Conservation (phyloP, 2,329 filamentous ascomycete species). For the Sporothrix globosa region DNA sequence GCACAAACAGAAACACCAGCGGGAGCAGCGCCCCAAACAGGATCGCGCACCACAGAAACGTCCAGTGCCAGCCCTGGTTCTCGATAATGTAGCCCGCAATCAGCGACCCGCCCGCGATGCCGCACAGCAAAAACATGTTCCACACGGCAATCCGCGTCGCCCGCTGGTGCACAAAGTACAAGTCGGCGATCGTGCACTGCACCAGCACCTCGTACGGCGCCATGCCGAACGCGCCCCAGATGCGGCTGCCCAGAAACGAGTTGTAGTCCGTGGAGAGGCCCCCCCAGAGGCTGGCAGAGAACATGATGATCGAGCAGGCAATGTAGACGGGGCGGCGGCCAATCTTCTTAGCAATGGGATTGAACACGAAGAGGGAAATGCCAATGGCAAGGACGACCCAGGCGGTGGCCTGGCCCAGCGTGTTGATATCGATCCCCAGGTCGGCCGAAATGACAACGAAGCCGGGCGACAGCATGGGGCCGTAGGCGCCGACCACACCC, state of each 20-base stretch:
- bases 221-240: constrained; percentile 54
- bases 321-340: constrained; percentile 57
- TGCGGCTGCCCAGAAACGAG: constrained; percentile 52
- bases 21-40: constrained; percentile 50
- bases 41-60: constrained; percentile 53
- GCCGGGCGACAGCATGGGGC: constrained; percentile 55
- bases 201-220: constrained; percentile 57
- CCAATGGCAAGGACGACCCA: constrained; percentile 56
- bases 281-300: constrained; percentile 54
- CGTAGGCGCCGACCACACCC: constrained; percentile 54
- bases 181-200: constrained; percentile 54
- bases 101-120: constrained; percentile 48
- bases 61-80: constrained; percentile 49
- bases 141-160: constrained; percentile 49
- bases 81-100: constrained; percentile 49
- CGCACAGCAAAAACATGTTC: constrained; percentile 48
- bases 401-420: constrained; percentile 51
- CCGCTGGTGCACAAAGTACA: constrained; percentile 53
- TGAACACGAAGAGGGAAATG: constrained; percentile 54
- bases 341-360: constrained; percentile 55
- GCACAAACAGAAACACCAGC: constrained; percentile 53
- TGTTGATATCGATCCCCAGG: constrained; percentile 50
- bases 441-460: constrained; percentile 52
- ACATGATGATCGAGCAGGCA: constrained; percentile 51
- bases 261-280: constrained; percentile 49